Evolutionary conservation across 208 protist genomes (phyloP), one percentile per base, ranked within the genome.

Genomic region (Crithidia thermophila): DNA sequence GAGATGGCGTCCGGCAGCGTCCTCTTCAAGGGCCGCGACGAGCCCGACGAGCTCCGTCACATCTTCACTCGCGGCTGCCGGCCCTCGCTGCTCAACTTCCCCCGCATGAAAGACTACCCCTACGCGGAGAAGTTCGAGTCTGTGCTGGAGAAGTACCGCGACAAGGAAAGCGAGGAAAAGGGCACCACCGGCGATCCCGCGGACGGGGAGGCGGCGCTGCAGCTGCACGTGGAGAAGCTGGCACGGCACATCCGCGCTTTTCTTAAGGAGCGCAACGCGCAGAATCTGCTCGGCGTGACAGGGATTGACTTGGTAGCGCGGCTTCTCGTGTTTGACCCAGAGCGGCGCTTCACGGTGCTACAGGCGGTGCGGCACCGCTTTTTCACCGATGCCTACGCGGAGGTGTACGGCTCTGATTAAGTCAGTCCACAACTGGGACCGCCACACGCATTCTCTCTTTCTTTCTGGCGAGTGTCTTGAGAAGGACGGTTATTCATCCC

Each of bases 41-140:
- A 98, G 51, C 56, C 66, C 18, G 92, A 98, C 49, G 88, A 97
- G 73, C 76, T 98, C 14, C 79, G 73, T 53, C 82, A 85, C 57
- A 97, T 98, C 25, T 97, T 97, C 60, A 40, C 64, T 16, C 83
- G 79, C 16, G 76, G 98, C 55, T 95, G 97, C 63, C 93, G 85
- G 43, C 95, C 98, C 9, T 98, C 69, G 23, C 72, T 88, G 33
- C 40, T 37, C 11, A 77, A 53, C 31, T 87, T 93, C 42, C 87
- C 87, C 0, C 80, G 71, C 27, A 75, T 85, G 52, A 60, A 62
- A 11, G 64, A 80, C 13, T 93, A 93, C 67, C 53, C 77, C 21
- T 66, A 79, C 59, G 73, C 71, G 59, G 70, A 77, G 25, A 51
- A 50, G 0, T 81, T 76, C 40, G 39, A 33, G 13, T 57, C 47